Conservation (phyloP, 176 grass and related monocot species). For the Bolboschoenus planiculmis region DNA sequence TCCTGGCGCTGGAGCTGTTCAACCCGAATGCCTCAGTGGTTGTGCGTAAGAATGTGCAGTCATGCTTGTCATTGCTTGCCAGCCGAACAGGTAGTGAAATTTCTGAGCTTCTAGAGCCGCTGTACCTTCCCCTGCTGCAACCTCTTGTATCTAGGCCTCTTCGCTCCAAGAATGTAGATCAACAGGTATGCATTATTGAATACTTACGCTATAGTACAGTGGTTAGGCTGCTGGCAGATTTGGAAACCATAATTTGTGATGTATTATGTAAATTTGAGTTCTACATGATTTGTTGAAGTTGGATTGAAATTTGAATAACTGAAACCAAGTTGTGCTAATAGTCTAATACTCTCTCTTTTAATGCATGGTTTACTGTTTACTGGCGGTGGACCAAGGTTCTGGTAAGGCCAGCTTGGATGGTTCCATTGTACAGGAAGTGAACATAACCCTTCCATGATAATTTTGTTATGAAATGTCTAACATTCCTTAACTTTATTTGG, state of each 20-base stretch:
- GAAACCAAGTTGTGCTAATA: not conserved
- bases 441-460: not conserved
- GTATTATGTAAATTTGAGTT: not conserved
- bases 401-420: not conserved
- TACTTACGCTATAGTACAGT: conserved; percentile 1
- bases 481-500: conserved; percentile 10
- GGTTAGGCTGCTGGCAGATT: not conserved
- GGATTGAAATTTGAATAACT: not conserved
- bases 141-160: conserved; percentile 81
- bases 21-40: conserved; percentile 95
- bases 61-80: conserved; percentile 82
- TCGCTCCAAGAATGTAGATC: conserved; percentile 83
- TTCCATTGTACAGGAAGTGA: not conserved
- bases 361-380: not conserved
- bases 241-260: not conserved
- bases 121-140: conserved; percentile 82
- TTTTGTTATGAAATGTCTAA: conserved; percentile 16
- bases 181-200: conserved; percentile 51
- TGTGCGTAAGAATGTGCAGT: conserved; percentile 91
- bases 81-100: conserved; percentile 96
- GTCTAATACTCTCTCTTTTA: not conserved
- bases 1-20: conserved; percentile 78
- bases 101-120: conserved; percentile 90
- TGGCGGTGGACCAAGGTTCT: not conserved
- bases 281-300: not conserved